These are phyloP conservation scores for Gnomoniopsis sp. DNA, from an alignment of 2,329 filamentous ascomycete genomes.

Conservation along the genomic window DNA sequence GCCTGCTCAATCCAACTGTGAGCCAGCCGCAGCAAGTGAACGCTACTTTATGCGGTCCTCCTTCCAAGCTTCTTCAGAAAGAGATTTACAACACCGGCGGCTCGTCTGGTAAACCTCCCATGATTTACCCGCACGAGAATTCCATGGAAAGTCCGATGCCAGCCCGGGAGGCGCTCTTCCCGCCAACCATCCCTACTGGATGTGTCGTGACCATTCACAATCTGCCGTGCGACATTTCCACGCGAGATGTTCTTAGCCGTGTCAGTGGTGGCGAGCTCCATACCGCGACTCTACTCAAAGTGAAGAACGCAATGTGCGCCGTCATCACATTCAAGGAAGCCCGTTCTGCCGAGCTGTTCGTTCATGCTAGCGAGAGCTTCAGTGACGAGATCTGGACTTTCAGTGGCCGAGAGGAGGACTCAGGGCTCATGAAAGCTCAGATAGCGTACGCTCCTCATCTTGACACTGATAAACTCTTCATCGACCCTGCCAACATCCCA, in stretches of 20 bases:
- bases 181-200: background rate
- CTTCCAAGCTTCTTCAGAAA: background rate
- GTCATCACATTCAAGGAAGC: conserved; percentile 8
- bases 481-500: background rate
- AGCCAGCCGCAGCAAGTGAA: too few species aligned
- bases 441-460: background rate
- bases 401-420: background rate
- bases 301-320: background rate
- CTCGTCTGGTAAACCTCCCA: too few species aligned
- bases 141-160: background rate
- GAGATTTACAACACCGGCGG: background rate
- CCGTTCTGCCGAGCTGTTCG: background rate
- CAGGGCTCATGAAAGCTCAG: background rate
- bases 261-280: background rate
- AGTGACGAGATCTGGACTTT: background rate
- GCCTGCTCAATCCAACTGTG: too few species aligned
- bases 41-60: too few species aligned
- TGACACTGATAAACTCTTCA: background rate
- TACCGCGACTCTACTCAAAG: background rate
- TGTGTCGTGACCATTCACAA: background rate
- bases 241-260: conserved; percentile 3
- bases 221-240: background rate
- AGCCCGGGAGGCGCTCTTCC: background rate
- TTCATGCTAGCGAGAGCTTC: background rate
- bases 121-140: background rate